Evolutionary conservation across 129 eudicot species (phyloP).

Genomic region (Lactuca saligna): DNA sequence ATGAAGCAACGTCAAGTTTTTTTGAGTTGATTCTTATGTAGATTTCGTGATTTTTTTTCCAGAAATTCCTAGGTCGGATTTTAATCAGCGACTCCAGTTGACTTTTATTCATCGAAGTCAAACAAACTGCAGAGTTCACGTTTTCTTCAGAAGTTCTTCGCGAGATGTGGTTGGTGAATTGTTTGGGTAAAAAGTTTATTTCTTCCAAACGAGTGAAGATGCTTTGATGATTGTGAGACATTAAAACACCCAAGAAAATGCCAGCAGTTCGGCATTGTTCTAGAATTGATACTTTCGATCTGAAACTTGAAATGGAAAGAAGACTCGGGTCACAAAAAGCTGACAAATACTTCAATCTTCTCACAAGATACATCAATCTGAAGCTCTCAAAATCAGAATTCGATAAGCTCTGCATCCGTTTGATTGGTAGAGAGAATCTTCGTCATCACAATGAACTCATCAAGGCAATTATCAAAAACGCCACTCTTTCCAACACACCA

Average conservation of each 20-base stretch:
- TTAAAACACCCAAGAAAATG: constrained; percentile 41
- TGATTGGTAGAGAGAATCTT: constrained; percentile 65
- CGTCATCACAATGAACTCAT: constrained; percentile 64
- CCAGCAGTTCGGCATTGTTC: constrained; percentile 61
- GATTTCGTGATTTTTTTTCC: constrained; percentile 22
- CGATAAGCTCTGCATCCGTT: constrained; percentile 50
- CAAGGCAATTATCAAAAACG: constrained; percentile 59
- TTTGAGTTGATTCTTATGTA: constrained; percentile 22
- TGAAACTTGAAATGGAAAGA: constrained; percentile 51
- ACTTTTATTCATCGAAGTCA: constrained; percentile 27
- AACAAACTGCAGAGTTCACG: constrained; percentile 28
- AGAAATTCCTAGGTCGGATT: constrained; percentile 24
- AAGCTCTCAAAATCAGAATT: constrained; percentile 63
- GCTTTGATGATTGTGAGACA: constrained; percentile 38
- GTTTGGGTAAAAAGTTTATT: constrained; percentile 10
- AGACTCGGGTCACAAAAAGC: constrained; percentile 59
- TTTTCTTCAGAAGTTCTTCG: constrained; percentile 10
- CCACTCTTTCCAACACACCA: constrained; percentile 47
- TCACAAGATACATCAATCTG: constrained; percentile 44
- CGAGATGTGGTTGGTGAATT: constrained; percentile 11
- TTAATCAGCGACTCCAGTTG: constrained; percentile 27
- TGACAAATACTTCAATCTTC: constrained; percentile 54
- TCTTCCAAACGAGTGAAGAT: constrained; percentile 20
- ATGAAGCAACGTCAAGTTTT: constrained; percentile 6
- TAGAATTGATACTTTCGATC: constrained; percentile 57